Base-by-base conservation (phyloP, 202 grass and related monocot species). In the Setaria viridis region DNA sequence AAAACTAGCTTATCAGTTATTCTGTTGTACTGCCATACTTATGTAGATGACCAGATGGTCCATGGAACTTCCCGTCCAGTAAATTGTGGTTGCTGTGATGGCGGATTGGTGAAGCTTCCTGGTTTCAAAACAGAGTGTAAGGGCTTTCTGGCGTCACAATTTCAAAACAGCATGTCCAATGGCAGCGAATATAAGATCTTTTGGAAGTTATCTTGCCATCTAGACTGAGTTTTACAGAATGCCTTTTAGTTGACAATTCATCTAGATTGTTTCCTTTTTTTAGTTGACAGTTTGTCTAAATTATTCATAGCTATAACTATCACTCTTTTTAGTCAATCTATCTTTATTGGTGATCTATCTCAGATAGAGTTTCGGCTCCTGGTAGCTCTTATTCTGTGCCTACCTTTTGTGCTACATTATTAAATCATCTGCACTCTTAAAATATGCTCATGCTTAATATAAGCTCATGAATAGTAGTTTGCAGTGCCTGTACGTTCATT, bases 11-110 rank as follows among this genome's bases (percentile, higher is more conserved):
- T 62, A 70, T 75, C 10, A 39, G 55, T 30, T 64, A 62, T 59
- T 76, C 19, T 56, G 17, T 70, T 56, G n/a, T 58, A 77, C 67
- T 71, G 80, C 51, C 79, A 46, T 75, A 56, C 54, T 84, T 70
- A 67, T 51, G 39, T 83, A 86, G 49, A 86, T 80, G 77, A 64
- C 13, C 60, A 67, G 81, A 80, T 80, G 41, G 59, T 25, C 45
- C 12, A 57, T 81, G 16, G n/a, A 59, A 48, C 35, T 55, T 71
- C 57, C 2, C 6, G 9, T 49, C 32, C 21, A 55, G 4, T 64
- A 80, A 37, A 53, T 72, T 25, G 83, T 59, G 37, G 29, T 74
- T 11, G 4, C 16, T 29, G 29, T 71, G 42, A 70, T 62, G 58
- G 55, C 70, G 20, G 29, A 78, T 48, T 19, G 64, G 11, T 11